Conservation (phyloP, 169 alveolate species). For the Plasmodium inui region DNA sequence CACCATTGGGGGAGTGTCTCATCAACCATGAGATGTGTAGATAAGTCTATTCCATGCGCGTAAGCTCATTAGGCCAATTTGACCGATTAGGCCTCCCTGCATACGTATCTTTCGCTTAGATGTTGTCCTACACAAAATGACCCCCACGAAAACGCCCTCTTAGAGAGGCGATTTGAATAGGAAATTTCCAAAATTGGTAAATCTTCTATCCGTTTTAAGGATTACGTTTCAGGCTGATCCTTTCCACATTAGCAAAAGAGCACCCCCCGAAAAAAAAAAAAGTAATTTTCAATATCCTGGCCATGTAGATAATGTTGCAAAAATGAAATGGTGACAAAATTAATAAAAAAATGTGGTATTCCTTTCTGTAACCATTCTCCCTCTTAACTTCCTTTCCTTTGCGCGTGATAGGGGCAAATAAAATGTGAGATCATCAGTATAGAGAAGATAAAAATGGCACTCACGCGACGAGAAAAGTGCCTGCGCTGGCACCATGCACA, state of each 20-base stretch:
- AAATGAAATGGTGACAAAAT: neutral
- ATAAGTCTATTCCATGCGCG: neutral
- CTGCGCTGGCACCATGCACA: neutral
- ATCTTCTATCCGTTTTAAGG: neutral
- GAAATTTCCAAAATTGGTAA: neutral
- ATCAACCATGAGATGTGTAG: neutral
- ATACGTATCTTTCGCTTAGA: neutral
- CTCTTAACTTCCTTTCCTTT: neutral
- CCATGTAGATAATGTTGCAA: neutral
- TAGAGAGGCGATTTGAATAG: neutral
- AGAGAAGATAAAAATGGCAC: neutral
- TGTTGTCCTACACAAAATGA: neutral
- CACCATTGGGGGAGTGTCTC: neutral
- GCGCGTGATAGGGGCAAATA: neutral
- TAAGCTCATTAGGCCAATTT: neutral
- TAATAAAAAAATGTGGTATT: neutral
- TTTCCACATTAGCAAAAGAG: neutral
- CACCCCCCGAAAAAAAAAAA: neutral
- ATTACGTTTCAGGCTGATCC: neutral
- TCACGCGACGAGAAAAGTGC: neutral
- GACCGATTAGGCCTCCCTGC: neutral
- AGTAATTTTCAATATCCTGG: neutral
- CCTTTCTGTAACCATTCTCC: neutral
- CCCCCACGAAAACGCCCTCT: neutral
- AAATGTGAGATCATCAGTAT: neutral